A percentile compares a stretch with the other conserved stretches of the same genome.
phyloP scores from a whole-genome alignment of 108 stramenopile species.

The Cyclostephanos invisitatus region DNA sequence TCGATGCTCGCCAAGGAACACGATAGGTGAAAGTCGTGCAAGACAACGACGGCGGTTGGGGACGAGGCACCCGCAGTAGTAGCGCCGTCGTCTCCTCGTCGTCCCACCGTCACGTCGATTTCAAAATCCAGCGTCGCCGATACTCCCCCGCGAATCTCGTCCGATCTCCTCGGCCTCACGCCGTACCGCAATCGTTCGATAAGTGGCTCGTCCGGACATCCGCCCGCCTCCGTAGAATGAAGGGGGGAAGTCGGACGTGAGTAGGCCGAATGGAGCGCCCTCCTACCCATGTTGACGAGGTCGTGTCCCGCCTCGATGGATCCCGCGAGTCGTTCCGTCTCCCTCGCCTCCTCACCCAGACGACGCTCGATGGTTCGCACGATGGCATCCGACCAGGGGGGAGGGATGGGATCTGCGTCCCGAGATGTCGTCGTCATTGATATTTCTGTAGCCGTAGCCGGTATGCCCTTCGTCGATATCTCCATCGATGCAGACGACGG shows the following conservation, averaged over 20 bases:
- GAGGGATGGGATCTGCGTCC: constrained; percentile 2
- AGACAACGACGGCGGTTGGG: neutral
- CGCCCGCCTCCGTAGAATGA: neutral
- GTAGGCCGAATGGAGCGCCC: constrained; percentile 30
- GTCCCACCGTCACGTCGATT: constrained; percentile 29
- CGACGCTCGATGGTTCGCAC: constrained; percentile 36
- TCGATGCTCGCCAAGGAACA: constrained; percentile 14
- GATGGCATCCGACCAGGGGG: constrained; percentile 35
- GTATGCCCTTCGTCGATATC: neutral
- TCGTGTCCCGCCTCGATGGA: constrained; percentile 21
- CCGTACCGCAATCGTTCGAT: constrained; percentile 37
- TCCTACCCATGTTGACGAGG: constrained; percentile 26
- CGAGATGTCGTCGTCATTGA: neutral
- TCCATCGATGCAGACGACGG: neutral
- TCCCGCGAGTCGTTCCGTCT: constrained; percentile 25
- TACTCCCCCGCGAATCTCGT: constrained; percentile 20
- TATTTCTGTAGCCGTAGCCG: neutral
- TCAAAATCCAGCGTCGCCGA: constrained; percentile 45
- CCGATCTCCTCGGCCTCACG: constrained; percentile 34
- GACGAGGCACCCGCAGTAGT: neutral
- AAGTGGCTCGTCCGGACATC: constrained; percentile 18
- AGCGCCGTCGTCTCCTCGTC: neutral
- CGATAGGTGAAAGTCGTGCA: constrained; percentile 50
- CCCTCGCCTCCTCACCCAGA: constrained; percentile 18
- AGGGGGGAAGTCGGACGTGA: neutral